Percentiles rank a stretch among this genome's conserved stretches.
Conservation (phyloP, 192 early-diverging fungal species). For the Entomortierella parvispora region DNA sequence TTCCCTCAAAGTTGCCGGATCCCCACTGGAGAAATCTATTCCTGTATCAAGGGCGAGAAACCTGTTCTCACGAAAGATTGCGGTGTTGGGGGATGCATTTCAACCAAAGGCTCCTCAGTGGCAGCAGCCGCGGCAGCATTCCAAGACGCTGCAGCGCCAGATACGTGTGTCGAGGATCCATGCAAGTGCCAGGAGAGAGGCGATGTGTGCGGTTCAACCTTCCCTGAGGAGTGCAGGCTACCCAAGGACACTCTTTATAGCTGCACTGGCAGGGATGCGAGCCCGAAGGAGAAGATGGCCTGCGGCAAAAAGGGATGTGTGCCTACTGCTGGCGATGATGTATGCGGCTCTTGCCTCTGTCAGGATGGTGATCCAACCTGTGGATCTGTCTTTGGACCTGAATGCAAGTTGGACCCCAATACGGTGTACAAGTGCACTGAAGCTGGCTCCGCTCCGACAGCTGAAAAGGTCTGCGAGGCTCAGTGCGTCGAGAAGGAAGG, state of each 20-base stretch:
- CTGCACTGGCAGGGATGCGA: background rate
- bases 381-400: background rate
- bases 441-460: background rate
- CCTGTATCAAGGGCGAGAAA: background rate
- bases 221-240: background rate
- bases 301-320: constrained; percentile 5
- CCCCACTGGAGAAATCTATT: background rate
- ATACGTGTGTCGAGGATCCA: constrained; percentile 6
- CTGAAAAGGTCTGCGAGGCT: background rate
- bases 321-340: background rate
- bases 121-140: background rate
- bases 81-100: background rate
- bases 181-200: constrained; percentile 11
- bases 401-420: background rate
- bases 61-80: background rate
- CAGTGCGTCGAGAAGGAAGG: background rate
- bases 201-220: constrained; percentile 10
- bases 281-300: background rate
- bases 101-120: background rate
- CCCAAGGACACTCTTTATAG: constrained; percentile 2
- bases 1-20: background rate
- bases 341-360: background rate
- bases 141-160: background rate
- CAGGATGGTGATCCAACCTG: background rate
- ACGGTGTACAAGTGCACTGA: background rate